Evolutionary conservation across 176 grass and related monocot genomes (phyloP).

Genomic region (Ensete ventricosum): DNA sequence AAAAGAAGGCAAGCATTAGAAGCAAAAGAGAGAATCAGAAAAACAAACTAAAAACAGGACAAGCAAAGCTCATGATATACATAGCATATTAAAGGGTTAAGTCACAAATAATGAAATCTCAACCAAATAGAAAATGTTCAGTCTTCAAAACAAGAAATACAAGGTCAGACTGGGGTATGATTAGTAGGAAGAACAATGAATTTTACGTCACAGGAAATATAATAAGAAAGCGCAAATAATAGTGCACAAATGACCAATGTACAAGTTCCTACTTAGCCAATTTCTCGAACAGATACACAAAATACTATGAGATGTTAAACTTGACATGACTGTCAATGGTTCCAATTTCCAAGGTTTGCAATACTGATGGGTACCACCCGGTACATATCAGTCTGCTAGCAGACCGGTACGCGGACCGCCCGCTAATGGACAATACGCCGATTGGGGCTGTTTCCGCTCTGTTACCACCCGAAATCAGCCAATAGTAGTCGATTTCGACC

Average conservation of each 20-base stretch:
- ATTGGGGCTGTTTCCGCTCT: too few relatives aligned
- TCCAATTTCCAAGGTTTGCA: not conserved
- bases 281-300: not conserved
- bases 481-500: too few relatives aligned
- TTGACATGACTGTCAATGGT: not conserved
- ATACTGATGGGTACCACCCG: too few relatives aligned
- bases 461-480: too few relatives aligned
- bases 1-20: constrained; percentile 24
- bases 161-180: not conserved
- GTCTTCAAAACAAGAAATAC: not conserved
- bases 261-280: not conserved
- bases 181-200: not conserved
- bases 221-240: not conserved
- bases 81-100: not conserved
- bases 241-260: not conserved
- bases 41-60: not conserved
- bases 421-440: too few relatives aligned
- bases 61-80: not conserved
- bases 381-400: too few relatives aligned
- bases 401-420: too few relatives aligned
- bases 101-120: not conserved
- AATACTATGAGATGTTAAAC: not conserved
- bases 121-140: not conserved
- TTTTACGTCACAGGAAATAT: not conserved
- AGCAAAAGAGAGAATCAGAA: not conserved